Percentiles rank a stretch among this genome's conserved stretches.
Evolutionary conservation across 2,329 filamentous ascomycete genomes (phyloP).

Genomic region (Beauveria sp.): DNA sequence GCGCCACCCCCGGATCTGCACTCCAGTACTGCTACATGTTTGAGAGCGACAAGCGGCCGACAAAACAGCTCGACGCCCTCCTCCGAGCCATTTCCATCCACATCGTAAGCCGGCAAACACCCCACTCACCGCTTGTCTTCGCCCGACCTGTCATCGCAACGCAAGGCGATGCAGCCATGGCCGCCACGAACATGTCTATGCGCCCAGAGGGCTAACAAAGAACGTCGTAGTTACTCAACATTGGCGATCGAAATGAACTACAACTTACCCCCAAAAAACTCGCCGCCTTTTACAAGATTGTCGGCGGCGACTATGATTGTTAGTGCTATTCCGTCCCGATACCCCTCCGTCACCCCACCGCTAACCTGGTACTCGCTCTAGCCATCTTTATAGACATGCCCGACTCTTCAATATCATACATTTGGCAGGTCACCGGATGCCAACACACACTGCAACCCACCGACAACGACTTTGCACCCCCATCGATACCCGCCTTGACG

Average conservation of each 20-base stretch:
- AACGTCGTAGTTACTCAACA: constrained; percentile 39
- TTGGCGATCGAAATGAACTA: constrained; percentile 48
- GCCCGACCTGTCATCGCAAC: neutral
- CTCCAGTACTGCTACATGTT: constrained; percentile 60
- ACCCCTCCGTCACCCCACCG: neutral
- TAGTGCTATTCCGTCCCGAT: constrained; percentile 16
- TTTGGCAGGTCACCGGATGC: constrained; percentile 86
- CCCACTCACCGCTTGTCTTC: constrained; percentile 7
- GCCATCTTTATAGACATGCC: constrained; percentile 72
- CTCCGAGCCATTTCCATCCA: constrained; percentile 60
- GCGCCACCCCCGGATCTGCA: constrained; percentile 8
- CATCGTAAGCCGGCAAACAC: constrained; percentile 49
- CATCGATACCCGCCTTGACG: constrained; percentile 76
- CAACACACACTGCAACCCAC: constrained; percentile 72
- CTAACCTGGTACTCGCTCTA: constrained; percentile 20
- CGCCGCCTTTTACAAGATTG: constrained; percentile 66
- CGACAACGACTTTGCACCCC: constrained; percentile 63
- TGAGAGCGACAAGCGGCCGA: constrained; percentile 58
- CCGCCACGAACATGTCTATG: neutral
- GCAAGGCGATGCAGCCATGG: neutral
- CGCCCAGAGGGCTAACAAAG: neutral
- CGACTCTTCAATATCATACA: constrained; percentile 71
- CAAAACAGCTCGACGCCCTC: constrained; percentile 58
- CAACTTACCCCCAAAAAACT: constrained; percentile 60
- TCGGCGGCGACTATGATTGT: constrained; percentile 70